A percentile compares a stretch with the other conserved stretches of the same genome.
These are phyloP conservation scores for Trametopsis cervina DNA, from an alignment of 768 basidiomycete species.

Conservation along the genomic window DNA sequence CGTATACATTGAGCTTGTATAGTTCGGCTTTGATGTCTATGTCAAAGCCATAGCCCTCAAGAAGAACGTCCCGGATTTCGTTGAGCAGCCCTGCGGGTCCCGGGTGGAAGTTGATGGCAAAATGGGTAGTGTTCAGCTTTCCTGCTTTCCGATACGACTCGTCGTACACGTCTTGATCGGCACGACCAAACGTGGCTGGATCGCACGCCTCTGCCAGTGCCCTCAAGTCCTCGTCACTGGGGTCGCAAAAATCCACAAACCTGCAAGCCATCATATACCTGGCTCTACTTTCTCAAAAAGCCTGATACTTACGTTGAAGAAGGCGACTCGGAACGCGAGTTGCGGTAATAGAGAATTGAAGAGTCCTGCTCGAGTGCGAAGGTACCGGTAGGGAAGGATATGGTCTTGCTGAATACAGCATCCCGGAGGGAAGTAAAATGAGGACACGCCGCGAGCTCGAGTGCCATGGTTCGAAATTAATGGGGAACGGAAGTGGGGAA, in stretches of 20 bases:
- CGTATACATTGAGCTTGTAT: slow-evolving; percentile 40
- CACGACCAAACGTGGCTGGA: slow-evolving; percentile 34
- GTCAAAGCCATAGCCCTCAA: slow-evolving; percentile 18
- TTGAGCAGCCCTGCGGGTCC: slow-evolving; percentile 23
- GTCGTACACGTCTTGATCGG: slow-evolving; percentile 33
- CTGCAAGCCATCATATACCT: no score
- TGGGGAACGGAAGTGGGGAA: no score
- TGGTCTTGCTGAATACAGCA: neutral
- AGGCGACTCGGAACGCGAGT: neutral
- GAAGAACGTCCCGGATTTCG: slow-evolving; percentile 22
- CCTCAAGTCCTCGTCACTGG: slow-evolving; percentile 14
- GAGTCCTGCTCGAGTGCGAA: neutral
- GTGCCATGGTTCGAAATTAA: no score
- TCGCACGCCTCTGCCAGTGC: slow-evolving; percentile 29
- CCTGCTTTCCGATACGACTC: slow-evolving; percentile 40
- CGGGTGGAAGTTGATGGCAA: slow-evolving; percentile 28
- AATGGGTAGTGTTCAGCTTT: slow-evolving; percentile 33
- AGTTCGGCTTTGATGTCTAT: slow-evolving; percentile 25
- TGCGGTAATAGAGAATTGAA: slow-evolving; percentile 7
- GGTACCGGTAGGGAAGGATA: slow-evolving; percentile 1
- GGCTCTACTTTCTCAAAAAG: no score
- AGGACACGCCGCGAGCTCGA: neutral
- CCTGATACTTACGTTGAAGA: neutral
- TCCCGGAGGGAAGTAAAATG: neutral
- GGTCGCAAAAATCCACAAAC: slow-evolving; percentile 11